Base-by-base conservation (phyloP, 148 eudicot species). In the Cornus kousa region DNA sequence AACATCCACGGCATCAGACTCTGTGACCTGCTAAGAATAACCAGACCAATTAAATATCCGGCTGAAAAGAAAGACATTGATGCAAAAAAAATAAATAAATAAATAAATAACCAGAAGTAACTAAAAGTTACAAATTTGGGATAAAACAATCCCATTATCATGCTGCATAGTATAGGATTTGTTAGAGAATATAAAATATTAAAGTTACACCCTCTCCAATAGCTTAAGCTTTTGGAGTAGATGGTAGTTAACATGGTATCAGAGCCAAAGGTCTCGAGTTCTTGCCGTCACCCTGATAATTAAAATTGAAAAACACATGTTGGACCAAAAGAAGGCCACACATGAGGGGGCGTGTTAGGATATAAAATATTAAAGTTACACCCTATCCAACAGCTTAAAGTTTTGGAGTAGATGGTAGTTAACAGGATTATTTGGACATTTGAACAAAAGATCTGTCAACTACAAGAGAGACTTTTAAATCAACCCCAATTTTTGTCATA, bases 1-100 rank as follows among this genome's bases (percentile, higher is more conserved):
- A 50, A 85, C 89, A 89, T 93, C 98, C 81, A 96, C 90, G 43
- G 97, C 92, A 87, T 90, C 99, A 70, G 95, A 87, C 80, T 96
- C 99, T 11, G 98, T 93, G 53, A 96, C 99, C 99, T 96, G 87
- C 82, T 85, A 80, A 81, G 71, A 82, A 71, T 69, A 78, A 33
- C 43, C 65, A 67, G 32, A 31, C 50, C n/a, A 46, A 48, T 50
- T n/a, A 68, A 62, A 62, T 20, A 20, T 19, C 6, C 8, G 17
- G 22, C 24, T 13, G 20, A 62, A 62, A 62, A 62, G 7, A 5
- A 62, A 17, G 19, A 39, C 4, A 70, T 28, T 79, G 23, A 43
- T 73, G 70, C 64, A 35, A 64, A 37, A 75, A 43, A 43, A 43
- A 75, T 5, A 67, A 55, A 7, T 71, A 9, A 77, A 22, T 55